Conservation (phyloP, 768 basidiomycete genomes). For the Russula olivacea region DNA sequence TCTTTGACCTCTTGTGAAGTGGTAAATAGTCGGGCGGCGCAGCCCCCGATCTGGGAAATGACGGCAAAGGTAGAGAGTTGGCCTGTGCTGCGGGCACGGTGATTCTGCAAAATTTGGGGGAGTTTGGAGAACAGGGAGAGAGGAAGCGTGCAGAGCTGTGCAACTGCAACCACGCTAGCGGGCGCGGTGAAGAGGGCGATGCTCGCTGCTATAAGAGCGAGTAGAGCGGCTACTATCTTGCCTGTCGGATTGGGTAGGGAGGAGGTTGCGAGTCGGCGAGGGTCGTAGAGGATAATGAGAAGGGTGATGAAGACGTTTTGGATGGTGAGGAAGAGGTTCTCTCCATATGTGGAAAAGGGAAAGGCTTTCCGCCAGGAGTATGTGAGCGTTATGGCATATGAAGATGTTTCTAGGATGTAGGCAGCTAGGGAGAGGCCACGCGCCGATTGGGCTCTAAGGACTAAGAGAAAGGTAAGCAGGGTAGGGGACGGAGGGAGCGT, state of each 20-base stretch:
- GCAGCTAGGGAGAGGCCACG: slow-evolving; percentile 82
- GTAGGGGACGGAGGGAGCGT: not conserved
- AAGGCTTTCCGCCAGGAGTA: slow-evolving; percentile 83
- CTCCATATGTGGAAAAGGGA: slow-evolving; percentile 97
- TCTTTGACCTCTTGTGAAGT: slow-evolving; percentile 88
- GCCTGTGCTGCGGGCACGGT: slow-evolving; percentile 71
- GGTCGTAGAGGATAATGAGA: slow-evolving; percentile 68
- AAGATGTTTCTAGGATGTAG: slow-evolving; percentile 84
- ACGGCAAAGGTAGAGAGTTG: slow-evolving; percentile 94
- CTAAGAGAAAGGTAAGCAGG: slow-evolving; percentile 35
- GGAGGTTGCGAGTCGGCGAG: slow-evolving; percentile 24
- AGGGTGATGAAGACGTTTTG: slow-evolving; percentile 87
- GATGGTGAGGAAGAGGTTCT: slow-evolving; percentile 88
- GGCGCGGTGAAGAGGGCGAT: slow-evolving; percentile 46
- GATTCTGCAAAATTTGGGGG: slow-evolving; percentile 87
- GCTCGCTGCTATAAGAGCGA: slow-evolving; percentile 34
- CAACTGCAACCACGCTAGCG: slow-evolving; percentile 47
- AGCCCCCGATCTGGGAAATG: slow-evolving; percentile 79
- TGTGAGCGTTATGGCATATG: slow-evolving; percentile 83
- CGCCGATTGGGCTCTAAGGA: slow-evolving; percentile 67
- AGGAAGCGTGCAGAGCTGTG: slow-evolving; percentile 85
- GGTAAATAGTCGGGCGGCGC: slow-evolving; percentile 89
- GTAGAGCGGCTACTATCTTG: slow-evolving; percentile 31
- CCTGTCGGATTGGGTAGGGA: slow-evolving; percentile 27
- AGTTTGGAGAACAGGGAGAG: slow-evolving; percentile 89